Conservation (phyloP, 805 yeast genomes). For the Cyberlindnera japonica region DNA sequence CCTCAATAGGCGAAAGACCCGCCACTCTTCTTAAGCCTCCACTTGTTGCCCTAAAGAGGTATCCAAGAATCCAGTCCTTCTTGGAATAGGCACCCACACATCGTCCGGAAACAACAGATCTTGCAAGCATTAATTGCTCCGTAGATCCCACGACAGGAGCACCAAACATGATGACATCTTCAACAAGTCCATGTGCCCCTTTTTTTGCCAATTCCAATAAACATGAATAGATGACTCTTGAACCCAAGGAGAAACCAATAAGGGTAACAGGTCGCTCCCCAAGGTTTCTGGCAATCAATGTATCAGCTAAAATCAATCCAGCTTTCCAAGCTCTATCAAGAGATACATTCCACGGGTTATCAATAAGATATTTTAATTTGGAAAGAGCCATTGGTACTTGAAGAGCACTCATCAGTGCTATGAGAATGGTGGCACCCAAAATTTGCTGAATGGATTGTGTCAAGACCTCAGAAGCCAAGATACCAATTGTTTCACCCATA, state of each 20-base stretch:
- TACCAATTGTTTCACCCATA: slow-evolving; percentile 93
- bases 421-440: slow-evolving; percentile 83
- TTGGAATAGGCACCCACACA: slow-evolving; percentile 88
- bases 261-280: slow-evolving; percentile 91
- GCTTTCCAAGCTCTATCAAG: slow-evolving; percentile 97
- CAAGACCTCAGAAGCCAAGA: slow-evolving; percentile 89
- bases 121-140: slow-evolving; percentile 73
- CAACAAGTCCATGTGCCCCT: slow-evolving; percentile 85
- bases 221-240: slow-evolving; percentile 89
- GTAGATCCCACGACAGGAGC: slow-evolving; percentile 77
- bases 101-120: slow-evolving; percentile 84
- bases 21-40: slow-evolving; percentile 92
- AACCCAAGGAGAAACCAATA: slow-evolving; percentile 91
- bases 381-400: slow-evolving; percentile 91
- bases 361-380: slow-evolving; percentile 82
- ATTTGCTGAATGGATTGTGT: slow-evolving; percentile 94
- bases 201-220: slow-evolving; percentile 77
- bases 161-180: slow-evolving; percentile 85
- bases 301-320: slow-evolving; percentile 87
- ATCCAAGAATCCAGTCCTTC: slow-evolving; percentile 95
- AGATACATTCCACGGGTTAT: slow-evolving; percentile 98
- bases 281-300: slow-evolving; percentile 77
- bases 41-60: slow-evolving; percentile 89
- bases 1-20: slow-evolving; percentile 76
- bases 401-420: slow-evolving; percentile 87